Evolutionary conservation across 2,329 filamentous ascomycete species (phyloP).

Genomic region (Epichloe gansuensis): DNA sequence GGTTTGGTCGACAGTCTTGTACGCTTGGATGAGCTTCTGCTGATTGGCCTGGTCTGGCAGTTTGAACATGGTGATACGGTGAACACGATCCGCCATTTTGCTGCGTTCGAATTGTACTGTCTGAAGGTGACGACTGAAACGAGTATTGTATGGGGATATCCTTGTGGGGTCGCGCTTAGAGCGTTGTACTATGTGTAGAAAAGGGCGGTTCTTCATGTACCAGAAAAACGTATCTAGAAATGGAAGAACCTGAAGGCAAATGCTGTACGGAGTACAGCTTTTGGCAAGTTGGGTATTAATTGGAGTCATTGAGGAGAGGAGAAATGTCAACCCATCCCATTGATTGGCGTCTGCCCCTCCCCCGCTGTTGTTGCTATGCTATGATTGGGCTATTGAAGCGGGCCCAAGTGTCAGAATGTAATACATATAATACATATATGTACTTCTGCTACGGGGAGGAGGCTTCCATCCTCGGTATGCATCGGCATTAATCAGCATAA

Average conservation of each 20-base stretch:
- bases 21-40: slow-evolving; percentile 30
- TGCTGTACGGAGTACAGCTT: too few relatives aligned
- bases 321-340: neutral
- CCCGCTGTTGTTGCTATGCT: neutral
- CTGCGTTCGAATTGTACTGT: neutral
- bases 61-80: slow-evolving; percentile 43
- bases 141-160: too few relatives aligned
- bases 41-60: slow-evolving; percentile 31
- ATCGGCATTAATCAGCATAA: too few relatives aligned
- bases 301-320: too few relatives aligned
- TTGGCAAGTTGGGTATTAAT: too few relatives aligned
- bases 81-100: slow-evolving; percentile 28
- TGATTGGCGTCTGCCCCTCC: neutral
- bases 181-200: neutral
- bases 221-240: too few relatives aligned
- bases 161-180: neutral
- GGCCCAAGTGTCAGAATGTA: neutral
- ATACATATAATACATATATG: too few relatives aligned
- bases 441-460: too few relatives aligned
- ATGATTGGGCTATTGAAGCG: neutral
- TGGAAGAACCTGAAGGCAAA: too few relatives aligned
- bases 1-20: slow-evolving; percentile 26
- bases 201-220: neutral
- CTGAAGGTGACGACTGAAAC: neutral
- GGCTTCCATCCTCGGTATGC: too few relatives aligned